A percentile compares a stretch with the other conserved stretches of the same genome.
phyloP scores from a whole-genome alignment of 495 filamentous ascomycete genomes.

The Podospora didyma region DNA sequence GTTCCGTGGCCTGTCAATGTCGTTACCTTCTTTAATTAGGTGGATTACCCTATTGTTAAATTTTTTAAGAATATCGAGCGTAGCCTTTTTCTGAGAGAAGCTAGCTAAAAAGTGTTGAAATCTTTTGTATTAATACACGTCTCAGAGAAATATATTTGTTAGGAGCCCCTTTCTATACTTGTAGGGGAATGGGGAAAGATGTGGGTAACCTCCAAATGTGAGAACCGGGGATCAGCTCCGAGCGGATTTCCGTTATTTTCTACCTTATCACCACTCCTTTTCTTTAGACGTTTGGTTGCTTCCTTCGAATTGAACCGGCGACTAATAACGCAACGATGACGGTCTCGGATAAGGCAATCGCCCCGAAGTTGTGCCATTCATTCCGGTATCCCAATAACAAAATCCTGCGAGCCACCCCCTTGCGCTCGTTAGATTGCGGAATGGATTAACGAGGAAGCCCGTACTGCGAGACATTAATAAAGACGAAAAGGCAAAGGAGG shows the following conservation, averaged over 20 bases:
- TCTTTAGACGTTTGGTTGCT: not conserved
- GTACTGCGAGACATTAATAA: constrained; percentile 6
- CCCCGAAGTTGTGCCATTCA: constrained; percentile 7
- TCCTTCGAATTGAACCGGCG: constrained; percentile 7
- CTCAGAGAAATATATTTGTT: not conserved
- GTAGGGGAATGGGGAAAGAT: constrained; percentile 11
- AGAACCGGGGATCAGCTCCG: not conserved
- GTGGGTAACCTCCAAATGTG: constrained; percentile 10
- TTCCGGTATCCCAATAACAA: constrained; percentile 15
- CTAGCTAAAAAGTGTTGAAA: not conserved
- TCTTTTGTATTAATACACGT: not conserved
- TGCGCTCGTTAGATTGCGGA: constrained; percentile 15
- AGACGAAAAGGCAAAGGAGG: not conserved
- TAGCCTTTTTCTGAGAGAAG: constrained; percentile 6
- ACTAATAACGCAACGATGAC: constrained; percentile 16
- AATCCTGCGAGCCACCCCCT: constrained; percentile 3
- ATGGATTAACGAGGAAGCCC: constrained; percentile 12
- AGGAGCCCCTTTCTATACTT: not conserved
- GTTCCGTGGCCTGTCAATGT: constrained; percentile 11
- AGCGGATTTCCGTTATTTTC: constrained; percentile 15
- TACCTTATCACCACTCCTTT: not conserved
- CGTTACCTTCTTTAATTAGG: constrained; percentile 11
- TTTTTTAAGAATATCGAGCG: constrained; percentile 13
- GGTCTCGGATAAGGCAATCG: constrained; percentile 17
- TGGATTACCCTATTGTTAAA: constrained; percentile 9